phyloP scores from a whole-genome alignment of 2,329 filamentous ascomycete species.

The Trichoderma atroviride region DNA sequence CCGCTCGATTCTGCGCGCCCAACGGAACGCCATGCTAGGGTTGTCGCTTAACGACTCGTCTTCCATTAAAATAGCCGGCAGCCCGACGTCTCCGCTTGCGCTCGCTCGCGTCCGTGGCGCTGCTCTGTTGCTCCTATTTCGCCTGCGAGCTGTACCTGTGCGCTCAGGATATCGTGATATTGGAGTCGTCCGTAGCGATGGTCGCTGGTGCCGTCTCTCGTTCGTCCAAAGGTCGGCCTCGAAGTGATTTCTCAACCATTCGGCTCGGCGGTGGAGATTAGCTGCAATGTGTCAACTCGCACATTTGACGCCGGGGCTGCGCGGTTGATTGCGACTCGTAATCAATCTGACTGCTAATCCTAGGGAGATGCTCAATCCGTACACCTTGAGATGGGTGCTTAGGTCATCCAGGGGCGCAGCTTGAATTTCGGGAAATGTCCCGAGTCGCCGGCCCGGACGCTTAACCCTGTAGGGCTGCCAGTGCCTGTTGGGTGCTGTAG shows the following conservation, averaged over 20 bases:
- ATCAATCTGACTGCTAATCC: constrained; percentile 6
- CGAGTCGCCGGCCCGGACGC: constrained; percentile 19
- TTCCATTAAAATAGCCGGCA: constrained; percentile 24
- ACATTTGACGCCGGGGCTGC: constrained; percentile 16
- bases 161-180: background rate
- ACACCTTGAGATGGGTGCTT: constrained; percentile 29
- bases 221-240: constrained; percentile 1
- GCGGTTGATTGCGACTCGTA: background rate
- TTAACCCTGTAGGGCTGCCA: background rate
- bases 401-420: constrained; percentile 34
- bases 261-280: constrained; percentile 23
- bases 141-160: background rate
- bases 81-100: background rate
- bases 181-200: background rate
- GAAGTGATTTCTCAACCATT: constrained; percentile 9
- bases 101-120: background rate
- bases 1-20: constrained; percentile 73
- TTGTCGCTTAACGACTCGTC: constrained; percentile 25
- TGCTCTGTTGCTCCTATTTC: background rate
- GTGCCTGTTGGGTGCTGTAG: background rate
- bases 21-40: constrained; percentile 57
- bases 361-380: background rate
- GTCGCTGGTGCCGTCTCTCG: background rate
- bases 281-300: constrained; percentile 18
- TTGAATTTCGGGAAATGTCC: constrained; percentile 19